phyloP scores from a whole-genome alignment of 805 yeast species.

The Zygoascus ofunaensis region DNA sequence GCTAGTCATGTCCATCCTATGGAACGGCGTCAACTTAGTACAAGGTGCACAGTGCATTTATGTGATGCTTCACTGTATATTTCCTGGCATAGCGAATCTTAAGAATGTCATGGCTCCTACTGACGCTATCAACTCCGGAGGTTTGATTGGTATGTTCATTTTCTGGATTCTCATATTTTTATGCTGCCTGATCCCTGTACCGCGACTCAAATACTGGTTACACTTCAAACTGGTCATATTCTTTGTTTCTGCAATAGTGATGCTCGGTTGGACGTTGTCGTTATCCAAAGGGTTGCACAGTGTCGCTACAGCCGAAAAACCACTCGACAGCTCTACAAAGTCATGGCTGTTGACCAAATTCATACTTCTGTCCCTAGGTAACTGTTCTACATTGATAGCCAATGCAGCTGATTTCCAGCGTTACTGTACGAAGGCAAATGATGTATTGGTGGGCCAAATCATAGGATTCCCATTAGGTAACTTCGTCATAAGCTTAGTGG shows the following conservation, averaged over 20 bases:
- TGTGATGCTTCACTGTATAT: slow-evolving; percentile 11
- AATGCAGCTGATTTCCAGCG: slow-evolving; percentile 13
- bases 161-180: slow-evolving; percentile 7
- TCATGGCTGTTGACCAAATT: slow-evolving; percentile 8
- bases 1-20: slow-evolving; percentile 10
- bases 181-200: slow-evolving; percentile 9
- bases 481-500: slow-evolving; percentile 24
- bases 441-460: slow-evolving; percentile 10
- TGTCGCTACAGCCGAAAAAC: neutral
- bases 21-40: slow-evolving; percentile 11
- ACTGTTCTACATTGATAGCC: slow-evolving; percentile 12
- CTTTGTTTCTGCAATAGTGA: slow-evolving; percentile 6
- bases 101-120: slow-evolving; percentile 7
- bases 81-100: slow-evolving; percentile 8
- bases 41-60: slow-evolving; percentile 14
- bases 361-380: slow-evolving; percentile 12
- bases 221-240: slow-evolving; percentile 10
- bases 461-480: slow-evolving; percentile 12
- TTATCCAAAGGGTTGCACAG: slow-evolving; percentile 3
- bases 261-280: slow-evolving; percentile 12
- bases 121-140: slow-evolving; percentile 11
- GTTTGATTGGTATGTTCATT: slow-evolving; percentile 10
- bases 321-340: slow-evolving; percentile 3
- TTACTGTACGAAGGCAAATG: slow-evolving; percentile 7
- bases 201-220: slow-evolving; percentile 4